Base-by-base conservation (phyloP, 2,329 filamentous ascomycete species). In the Emergomyces orientalis region DNA sequence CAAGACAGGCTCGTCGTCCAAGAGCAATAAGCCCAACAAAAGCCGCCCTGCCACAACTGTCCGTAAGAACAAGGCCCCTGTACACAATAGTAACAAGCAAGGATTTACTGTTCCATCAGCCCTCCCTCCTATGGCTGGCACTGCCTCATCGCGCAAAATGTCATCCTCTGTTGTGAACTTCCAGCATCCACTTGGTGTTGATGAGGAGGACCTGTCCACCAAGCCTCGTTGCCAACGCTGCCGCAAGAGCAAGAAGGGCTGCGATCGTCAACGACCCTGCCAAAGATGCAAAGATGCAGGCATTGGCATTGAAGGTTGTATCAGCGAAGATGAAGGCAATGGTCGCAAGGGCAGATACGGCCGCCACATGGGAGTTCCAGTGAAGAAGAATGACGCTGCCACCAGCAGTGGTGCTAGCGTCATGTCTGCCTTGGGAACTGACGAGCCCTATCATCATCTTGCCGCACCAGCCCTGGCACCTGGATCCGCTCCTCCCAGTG, bases 161-260 rank as follows among this genome's bases (percentile, higher is more conserved):
- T 75, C 75, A 1, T 72, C 70, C 11, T 91, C 90, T 17, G 80
- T 81, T 13, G 75, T 86, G 71, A 86, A 83, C 71, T 85, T 86
- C 72, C 84, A 86, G 69, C 80, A 84, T 67, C 83, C 82, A 66
- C 77, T 85, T 49, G 84, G 81, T 57, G 80, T 81, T 39, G 90
- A 91, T 68, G 90, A 96, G 67, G 92, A 97, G 67, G 92, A 97
- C 63, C 80, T 97, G 25, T 97, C 93, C 0, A 92, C 89, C 68
- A 97, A 97, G 78, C 94, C 94, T 63, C 91, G 94, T 66, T 99
- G 94, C 81, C 94, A 99, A 76, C 89, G 94, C 63, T 99, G 94
- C 82, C 89, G 94, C 71, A 99, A 99, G 85, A 97, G 93, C 79
- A 99, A 99, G 83, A 99, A 99, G 79, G 94, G 94, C 14, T 99